A percentile compares a stretch with the other conserved stretches of the same genome.
These are phyloP conservation scores for Silene uniflora DNA, from an alignment of 148 eudicot species.

Conservation along the genomic window DNA sequence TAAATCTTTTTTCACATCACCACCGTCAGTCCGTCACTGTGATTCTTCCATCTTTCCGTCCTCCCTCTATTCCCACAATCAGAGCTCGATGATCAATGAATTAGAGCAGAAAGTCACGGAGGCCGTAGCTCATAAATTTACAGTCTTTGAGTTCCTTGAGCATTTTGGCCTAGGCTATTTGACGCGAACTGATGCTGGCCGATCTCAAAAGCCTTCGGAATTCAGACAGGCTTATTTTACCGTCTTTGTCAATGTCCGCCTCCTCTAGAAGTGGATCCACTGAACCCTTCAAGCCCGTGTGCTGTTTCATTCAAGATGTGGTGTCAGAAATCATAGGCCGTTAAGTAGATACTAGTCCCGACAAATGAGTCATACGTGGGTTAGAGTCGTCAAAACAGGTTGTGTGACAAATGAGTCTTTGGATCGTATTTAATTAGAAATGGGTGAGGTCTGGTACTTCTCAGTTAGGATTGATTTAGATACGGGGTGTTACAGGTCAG, in stretches of 20 bases:
- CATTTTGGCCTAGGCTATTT: conserved; percentile 32
- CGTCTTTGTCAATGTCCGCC: conserved; percentile 92
- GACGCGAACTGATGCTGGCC: conserved; percentile 76
- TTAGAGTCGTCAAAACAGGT: not conserved
- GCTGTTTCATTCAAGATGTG: conserved; percentile 38
- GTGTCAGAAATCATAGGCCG: not conserved
- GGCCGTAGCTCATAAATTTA: conserved; percentile 13
- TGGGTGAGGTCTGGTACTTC: not conserved
- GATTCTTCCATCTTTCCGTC: not conserved
- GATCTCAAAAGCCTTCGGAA: conserved; percentile 88
- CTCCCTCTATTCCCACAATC: not conserved
- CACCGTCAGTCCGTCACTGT: not conserved
- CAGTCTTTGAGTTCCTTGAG: conserved; percentile 7
- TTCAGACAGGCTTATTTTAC: conserved; percentile 83
- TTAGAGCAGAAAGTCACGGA: not conserved
- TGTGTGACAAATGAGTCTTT: not conserved
- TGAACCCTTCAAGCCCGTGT: conserved; percentile 85
- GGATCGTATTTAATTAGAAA: too few species aligned
- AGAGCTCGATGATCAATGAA: not conserved
- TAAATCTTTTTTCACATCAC: conserved; percentile 2
- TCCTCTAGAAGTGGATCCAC: conserved; percentile 87
- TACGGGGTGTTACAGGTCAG: too few species aligned
- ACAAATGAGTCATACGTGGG: not conserved
- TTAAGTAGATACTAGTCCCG: not conserved
- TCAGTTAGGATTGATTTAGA: not conserved